phyloP scores from a whole-genome alignment of 2,329 filamentous ascomycete genomes.

The Parafenestella ontariensis region DNA sequence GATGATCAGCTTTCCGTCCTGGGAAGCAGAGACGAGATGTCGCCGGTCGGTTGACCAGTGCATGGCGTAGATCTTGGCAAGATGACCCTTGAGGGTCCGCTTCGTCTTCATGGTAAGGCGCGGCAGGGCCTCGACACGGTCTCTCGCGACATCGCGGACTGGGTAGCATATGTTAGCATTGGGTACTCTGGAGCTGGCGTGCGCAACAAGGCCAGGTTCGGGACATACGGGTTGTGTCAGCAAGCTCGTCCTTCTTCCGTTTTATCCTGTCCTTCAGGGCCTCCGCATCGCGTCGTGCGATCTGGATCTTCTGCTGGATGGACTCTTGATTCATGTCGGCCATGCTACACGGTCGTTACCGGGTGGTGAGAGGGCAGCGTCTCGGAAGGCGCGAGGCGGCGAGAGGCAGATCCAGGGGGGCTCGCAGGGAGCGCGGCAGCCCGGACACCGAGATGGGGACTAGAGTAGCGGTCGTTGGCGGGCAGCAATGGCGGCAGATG shows the following conservation, averaged over 20 bases:
- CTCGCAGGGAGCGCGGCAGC: conserved; percentile 39
- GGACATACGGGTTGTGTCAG: conserved; percentile 91
- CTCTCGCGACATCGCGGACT: conserved; percentile 93
- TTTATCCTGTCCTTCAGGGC: conserved; percentile 98
- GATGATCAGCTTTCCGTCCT: conserved; percentile 99
- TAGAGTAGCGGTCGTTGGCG: conserved; percentile 13
- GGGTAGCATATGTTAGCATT: conserved; percentile 37
- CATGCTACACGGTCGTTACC: conserved; percentile 40
- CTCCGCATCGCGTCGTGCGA: conserved; percentile 96
- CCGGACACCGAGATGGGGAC: conserved; percentile 27
- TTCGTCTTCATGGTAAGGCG: conserved; percentile 97
- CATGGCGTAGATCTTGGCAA: conserved; percentile 99
- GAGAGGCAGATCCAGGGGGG: conserved; percentile 45
- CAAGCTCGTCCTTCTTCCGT: conserved; percentile 99
- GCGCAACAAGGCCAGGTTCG: conserved; percentile 6
- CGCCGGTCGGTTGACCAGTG: conserved; percentile 99
- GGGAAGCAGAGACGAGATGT: conserved; percentile 95
- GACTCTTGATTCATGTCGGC: conserved; percentile 60
- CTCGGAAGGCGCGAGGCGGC: conserved; percentile 26
- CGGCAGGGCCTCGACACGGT: conserved; percentile 89
- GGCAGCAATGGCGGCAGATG: conserved; percentile 32
- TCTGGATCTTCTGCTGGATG: conserved; percentile 76
- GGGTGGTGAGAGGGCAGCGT: conserved; percentile 15
- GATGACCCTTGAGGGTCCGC: conserved; percentile 94
- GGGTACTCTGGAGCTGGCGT: conserved; percentile 1